Conservation (phyloP, 2,329 filamentous ascomycete species). For the Reticulascus tulasneorum region DNA sequence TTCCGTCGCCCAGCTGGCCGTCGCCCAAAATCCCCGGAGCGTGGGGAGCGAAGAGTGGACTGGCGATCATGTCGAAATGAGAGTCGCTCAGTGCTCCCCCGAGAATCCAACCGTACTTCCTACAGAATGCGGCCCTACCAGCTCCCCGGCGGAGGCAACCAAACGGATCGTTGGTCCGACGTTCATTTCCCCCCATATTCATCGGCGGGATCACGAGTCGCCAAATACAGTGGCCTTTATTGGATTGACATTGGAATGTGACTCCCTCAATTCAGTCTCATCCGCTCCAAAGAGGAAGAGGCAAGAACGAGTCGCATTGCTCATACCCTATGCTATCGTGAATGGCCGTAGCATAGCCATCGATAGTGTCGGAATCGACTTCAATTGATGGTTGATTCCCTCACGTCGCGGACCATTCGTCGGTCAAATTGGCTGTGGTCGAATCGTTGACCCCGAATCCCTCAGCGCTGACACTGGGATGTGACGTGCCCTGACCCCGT, state of each 20-base stretch:
- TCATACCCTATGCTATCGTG: constrained; percentile 10
- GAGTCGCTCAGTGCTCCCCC: constrained; percentile 9
- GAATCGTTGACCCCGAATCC: constrained; percentile 13
- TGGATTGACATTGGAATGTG: constrained; percentile 7
- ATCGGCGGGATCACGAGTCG: constrained; percentile 8
- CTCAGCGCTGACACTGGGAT: constrained; percentile 16
- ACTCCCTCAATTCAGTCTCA: neutral
- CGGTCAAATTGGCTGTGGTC: constrained; percentile 9
- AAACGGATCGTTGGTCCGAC: constrained; percentile 8
- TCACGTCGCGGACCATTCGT: constrained; percentile 11
- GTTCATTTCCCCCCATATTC: constrained; percentile 4
- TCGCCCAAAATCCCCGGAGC: constrained; percentile 2
- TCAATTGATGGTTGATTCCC: constrained; percentile 4
- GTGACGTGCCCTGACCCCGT: constrained; percentile 15
- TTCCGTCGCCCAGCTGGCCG: constrained; percentile 8
- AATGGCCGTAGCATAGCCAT: constrained; percentile 11
- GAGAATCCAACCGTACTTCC: constrained; percentile 1
- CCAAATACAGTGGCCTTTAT: constrained; percentile 10
- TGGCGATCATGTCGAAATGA: neutral
- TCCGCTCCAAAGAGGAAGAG: neutral
- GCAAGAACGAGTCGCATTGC: constrained; percentile 1
- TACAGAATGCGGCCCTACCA: neutral
- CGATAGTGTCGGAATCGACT: constrained; percentile 6
- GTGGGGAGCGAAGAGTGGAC: neutral
- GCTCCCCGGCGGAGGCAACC: neutral